Conservation (phyloP, 148 eudicot genomes). For the Cornus florida region DNA sequence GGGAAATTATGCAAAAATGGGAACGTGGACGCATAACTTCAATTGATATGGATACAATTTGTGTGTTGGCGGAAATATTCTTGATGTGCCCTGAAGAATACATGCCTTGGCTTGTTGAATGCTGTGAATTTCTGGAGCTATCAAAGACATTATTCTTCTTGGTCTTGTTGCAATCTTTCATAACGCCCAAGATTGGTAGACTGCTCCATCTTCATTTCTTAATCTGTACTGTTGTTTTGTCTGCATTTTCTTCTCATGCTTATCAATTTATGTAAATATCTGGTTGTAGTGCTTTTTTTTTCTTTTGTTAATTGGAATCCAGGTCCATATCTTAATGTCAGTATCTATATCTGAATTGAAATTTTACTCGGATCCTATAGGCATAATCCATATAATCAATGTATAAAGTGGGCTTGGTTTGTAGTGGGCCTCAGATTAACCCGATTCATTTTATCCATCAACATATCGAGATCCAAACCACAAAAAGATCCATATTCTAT, state of each 20-base stretch:
- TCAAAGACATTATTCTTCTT: slow-evolving; percentile 69
- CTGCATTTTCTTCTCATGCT: neutral
- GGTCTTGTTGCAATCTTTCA: slow-evolving; percentile 59
- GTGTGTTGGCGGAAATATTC: slow-evolving; percentile 52
- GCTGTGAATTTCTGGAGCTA: slow-evolving; percentile 46
- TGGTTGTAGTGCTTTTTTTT: neutral
- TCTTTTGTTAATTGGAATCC: no score
- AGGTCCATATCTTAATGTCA: no score
- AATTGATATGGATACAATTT: slow-evolving; percentile 47
- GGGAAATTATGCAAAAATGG: slow-evolving; percentile 33
- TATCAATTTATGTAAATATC: neutral
- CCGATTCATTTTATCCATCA: no score
- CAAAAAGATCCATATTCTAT: no score
- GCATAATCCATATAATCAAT: no score
- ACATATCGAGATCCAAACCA: no score
- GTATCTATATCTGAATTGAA: no score
- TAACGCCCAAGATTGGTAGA: slow-evolving; percentile 40
- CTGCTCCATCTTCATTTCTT: neutral
- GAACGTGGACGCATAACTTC: slow-evolving; percentile 31
- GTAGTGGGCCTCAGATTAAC: no score
- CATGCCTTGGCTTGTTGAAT: slow-evolving; percentile 68
- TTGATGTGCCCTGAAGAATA: slow-evolving; percentile 35
- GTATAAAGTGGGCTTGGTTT: no score
- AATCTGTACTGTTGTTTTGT: neutral
- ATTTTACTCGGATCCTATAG: no score